Base-by-base conservation (phyloP, 2,329 filamentous ascomycete species). In the Aspergillus tanneri region DNA sequence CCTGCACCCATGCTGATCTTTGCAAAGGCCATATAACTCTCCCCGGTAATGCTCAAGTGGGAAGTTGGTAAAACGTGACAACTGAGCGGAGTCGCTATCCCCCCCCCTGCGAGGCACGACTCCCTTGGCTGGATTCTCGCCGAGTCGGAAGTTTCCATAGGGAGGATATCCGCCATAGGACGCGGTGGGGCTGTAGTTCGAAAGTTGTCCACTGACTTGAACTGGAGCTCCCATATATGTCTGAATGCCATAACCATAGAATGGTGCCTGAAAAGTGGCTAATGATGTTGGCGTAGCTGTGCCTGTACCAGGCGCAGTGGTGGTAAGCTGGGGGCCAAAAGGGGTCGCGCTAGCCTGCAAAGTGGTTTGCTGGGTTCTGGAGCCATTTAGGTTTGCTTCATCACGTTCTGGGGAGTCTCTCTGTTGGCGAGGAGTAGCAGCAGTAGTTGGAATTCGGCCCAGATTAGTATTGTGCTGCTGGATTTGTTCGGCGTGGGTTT, bases 1-100 rank as follows among this genome's bases (percentile, higher is more conserved):
- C 50, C 93, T 88, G 65, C 93, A 99, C 50, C 93, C 93, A 70
- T 99, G 91, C 73, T 99, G 93, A 64, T 99, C 93, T 73, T 96
- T 97, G 80, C 92, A 97, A 27, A 96, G 77, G 42, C 84, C 80
- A 69, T 96, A 95, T 62, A 99, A 89, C 61, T 90, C 86, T 40
- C 90, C 89, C 27, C 80, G 79, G 61, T 93, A 86, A 25, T 85
- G 82, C 66, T 96, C 89, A 18, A 97, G 77, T 11, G 88, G 83
- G 64, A 88, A 81, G 66, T 93, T 92, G 59, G 87, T 83, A 72
- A 89, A 96, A 51, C 90, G 87, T 61, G 86, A 87, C 76, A 88
- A 58, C 47, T 87, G 58, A 76, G 81, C 84, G 21, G 47, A 43
- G 37, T 76, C 75, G 37, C 72, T 70, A 55, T 73, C 71, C 22